These are phyloP conservation scores for Penicillium hordei DNA, from an alignment of 2,329 filamentous ascomycete genomes.

Conservation along the genomic window DNA sequence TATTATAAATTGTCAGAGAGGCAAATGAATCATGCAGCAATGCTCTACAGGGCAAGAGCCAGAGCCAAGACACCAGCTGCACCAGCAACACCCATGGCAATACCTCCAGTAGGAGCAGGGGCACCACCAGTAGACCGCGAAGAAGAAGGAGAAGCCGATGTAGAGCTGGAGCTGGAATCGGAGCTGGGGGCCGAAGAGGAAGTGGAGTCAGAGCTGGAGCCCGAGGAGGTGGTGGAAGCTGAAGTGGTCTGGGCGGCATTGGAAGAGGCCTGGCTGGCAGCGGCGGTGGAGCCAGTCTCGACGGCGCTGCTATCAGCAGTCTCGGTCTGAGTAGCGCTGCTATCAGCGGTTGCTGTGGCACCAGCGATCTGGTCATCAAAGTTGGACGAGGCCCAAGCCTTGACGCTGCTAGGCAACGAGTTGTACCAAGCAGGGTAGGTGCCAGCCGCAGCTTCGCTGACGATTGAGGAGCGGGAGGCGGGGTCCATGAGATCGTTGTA, in stretches of 20 bases:
- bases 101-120: slow-evolving; percentile 22
- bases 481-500: slow-evolving; percentile 20
- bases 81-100: slow-evolving; percentile 26
- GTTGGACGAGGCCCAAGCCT: slow-evolving; percentile 24
- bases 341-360: background rate
- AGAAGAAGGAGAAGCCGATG: slow-evolving; percentile 11
- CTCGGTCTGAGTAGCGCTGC: background rate
- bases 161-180: slow-evolving; percentile 2
- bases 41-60: slow-evolving; percentile 26
- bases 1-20: background rate
- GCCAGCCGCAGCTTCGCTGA: slow-evolving; percentile 21
- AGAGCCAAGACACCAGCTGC: slow-evolving; percentile 28
- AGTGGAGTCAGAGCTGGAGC: background rate
- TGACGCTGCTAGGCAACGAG: slow-evolving; percentile 24
- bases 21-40: background rate
- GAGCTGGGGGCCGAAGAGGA: slow-evolving; percentile 4
- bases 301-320: background rate
- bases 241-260: background rate
- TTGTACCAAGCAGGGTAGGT: slow-evolving; percentile 30
- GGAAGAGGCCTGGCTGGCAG: slow-evolving; percentile 4
- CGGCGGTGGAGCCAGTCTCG: background rate
- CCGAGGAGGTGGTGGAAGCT: background rate
- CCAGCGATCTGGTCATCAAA: background rate
- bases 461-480: slow-evolving; percentile 12
- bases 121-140: slow-evolving; percentile 25